Evolutionary conservation across 129 eudicot genomes (phyloP).

Genomic region (Apium graveolens): DNA sequence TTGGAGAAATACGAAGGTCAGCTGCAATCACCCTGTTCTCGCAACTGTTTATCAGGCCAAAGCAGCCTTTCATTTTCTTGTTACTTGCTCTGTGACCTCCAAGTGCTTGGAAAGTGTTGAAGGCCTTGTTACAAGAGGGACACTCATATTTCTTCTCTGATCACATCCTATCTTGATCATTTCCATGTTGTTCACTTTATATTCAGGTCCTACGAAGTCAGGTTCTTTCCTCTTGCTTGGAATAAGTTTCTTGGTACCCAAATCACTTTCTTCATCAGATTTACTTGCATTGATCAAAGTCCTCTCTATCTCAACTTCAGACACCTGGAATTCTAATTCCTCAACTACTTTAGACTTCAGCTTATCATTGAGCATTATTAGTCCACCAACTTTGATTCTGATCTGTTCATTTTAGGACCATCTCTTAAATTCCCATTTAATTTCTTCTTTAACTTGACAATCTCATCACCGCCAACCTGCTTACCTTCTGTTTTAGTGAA

Average conservation of each 20-base stretch:
- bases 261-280: constrained; percentile 19
- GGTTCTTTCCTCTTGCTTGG: constrained; percentile 24
- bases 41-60: constrained; percentile 22
- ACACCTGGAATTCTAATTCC: constrained; percentile 4
- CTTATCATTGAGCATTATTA: constrained; percentile 8
- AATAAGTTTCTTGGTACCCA: constrained; percentile 17
- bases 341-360: constrained; percentile 25
- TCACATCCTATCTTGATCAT: constrained; percentile 3
- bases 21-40: too few species aligned
- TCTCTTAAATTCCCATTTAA: too few species aligned
- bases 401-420: constrained; percentile 4
- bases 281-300: constrained; percentile 18
- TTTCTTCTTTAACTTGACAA: too few species aligned
- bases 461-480: constrained; percentile 21
- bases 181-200: too few species aligned
- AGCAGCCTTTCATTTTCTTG: constrained; percentile 55
- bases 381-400: constrained; percentile 17
- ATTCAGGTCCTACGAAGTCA: constrained; percentile 16
- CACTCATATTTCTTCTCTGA: constrained; percentile 50
- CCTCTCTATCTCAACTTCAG: constrained; percentile 6
- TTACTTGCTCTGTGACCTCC: constrained; percentile 99
- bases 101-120: constrained; percentile 81
- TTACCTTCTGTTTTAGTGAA: constrained; percentile 22
- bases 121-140: constrained; percentile 58
- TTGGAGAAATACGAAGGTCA: too few species aligned